Base-by-base conservation (phyloP, 108 stramenopile genomes). In the Skeletonema menzelii region DNA sequence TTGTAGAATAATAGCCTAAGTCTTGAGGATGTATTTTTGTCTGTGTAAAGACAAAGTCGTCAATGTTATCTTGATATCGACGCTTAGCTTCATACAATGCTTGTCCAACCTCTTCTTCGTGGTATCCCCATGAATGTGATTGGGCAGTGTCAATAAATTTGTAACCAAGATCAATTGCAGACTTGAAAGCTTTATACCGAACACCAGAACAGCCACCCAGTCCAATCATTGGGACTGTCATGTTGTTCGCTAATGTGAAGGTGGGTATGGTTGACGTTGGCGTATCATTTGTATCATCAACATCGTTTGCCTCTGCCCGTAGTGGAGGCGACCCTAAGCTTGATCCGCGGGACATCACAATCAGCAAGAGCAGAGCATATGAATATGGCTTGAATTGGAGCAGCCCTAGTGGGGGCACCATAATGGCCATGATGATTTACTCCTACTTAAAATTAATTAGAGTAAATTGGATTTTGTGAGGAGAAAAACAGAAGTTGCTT, bases 21-120 rank as follows among this genome's bases (percentile, higher is more conserved):
- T 87, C 73, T 77, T 87, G 77, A 2, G 86, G 86, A 61, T 87
- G 84, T 27, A 87, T 74, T 59, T 87, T 87, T 0, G 86, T 87
- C 56, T 85, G 84, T 19, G 85, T 71, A 67, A 87, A 87, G 6
- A 85, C 79, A 44, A 74, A 53, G 14, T 76, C 69, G 27, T 40
- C 19, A 1, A 20, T 38, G n/a, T 53, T 44, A 53, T 83, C 82
- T 40, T 83, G 72, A 20, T 64, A 70, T 19, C 78, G 67, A 24
- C 40, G 24, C 13, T 63, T 56, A 7, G 38, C 26, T n/a, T 79
- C 74, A 6, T 20, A 27, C n/a, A 84, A 69, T n/a, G 83, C 83
- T 56, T 31, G 27, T 8, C 82, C 86, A 13, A 85, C 86, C 30
- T 87, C 86, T 27, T 70, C 63, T 67, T 87, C 84, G 31, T 68